A percentile compares a stretch with the other conserved stretches of the same genome.
phyloP scores from a whole-genome alignment of 2,329 filamentous ascomycete genomes.

The Blumeriella jaapii region DNA sequence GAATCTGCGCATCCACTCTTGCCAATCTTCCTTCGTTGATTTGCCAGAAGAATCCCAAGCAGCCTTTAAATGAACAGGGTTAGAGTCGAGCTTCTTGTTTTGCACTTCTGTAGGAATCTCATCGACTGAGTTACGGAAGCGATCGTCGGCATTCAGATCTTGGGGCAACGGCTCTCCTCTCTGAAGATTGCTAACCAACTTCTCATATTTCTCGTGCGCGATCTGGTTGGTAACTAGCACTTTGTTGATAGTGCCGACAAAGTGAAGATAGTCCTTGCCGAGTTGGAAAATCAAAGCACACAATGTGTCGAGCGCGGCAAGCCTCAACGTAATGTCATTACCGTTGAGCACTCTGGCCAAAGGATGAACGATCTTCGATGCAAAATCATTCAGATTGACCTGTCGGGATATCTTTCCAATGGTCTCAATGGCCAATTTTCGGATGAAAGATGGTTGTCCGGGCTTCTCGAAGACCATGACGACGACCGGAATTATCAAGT shows the following conservation, averaged over 20 bases:
- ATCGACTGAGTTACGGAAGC: slow-evolving; percentile 66
- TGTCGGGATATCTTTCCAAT: slow-evolving; percentile 89
- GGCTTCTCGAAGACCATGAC: slow-evolving; percentile 89
- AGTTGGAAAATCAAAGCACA: slow-evolving; percentile 94
- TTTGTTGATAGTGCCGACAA: slow-evolving; percentile 88
- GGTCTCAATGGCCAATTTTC: slow-evolving; percentile 86
- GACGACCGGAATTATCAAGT: slow-evolving; percentile 91
- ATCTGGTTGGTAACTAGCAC: slow-evolving; percentile 69
- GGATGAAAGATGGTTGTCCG: slow-evolving; percentile 65
- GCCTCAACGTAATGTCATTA: slow-evolving; percentile 60
- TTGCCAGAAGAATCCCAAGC: slow-evolving; percentile 97
- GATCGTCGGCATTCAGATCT: slow-evolving; percentile 77
- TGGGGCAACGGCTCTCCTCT: slow-evolving; percentile 93
- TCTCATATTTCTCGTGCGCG: slow-evolving; percentile 81
- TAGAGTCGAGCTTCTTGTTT: slow-evolving; percentile 91
- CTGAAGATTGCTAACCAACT: slow-evolving; percentile 83
- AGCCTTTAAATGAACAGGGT: slow-evolving; percentile 90
- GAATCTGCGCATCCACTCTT: slow-evolving; percentile 95
- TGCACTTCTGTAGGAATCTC: slow-evolving; percentile 75
- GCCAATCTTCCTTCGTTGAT: slow-evolving; percentile 97
- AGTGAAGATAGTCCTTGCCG: slow-evolving; percentile 89
- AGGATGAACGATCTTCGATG: slow-evolving; percentile 91
- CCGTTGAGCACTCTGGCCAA: slow-evolving; percentile 70
- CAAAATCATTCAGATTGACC: slow-evolving; percentile 95
- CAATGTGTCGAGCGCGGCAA: slow-evolving; percentile 82